Base-by-base conservation (phyloP, 1,284 basidiomycete genomes). In the Somion occarium region DNA sequence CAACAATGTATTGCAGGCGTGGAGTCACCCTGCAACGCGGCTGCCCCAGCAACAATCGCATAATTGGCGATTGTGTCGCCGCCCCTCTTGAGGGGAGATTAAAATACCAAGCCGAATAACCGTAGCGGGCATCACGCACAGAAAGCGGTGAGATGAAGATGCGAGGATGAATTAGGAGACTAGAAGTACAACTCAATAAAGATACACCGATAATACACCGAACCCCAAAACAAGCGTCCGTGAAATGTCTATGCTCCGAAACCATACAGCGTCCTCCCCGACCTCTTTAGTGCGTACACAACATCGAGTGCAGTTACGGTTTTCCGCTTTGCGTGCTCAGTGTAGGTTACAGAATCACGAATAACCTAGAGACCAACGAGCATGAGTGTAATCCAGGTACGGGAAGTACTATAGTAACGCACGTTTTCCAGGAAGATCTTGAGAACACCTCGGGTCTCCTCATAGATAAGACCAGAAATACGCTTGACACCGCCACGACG, bases 401-500 rank as follows among this genome's bases (percentile, higher is more conserved):
- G n/a, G n/a, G 37, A 30, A 20, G 20, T 30, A 37, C 15, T 23
- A 43, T 18, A 37, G 18, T 3, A 13, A 69, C 79, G 54, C 58
- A 86, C 84, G 61, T 85, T 87, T 71, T 90, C 85, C 44, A 91
- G 80, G 83, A 94, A 95, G 68, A 94, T 91, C 77, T 95, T 95
- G 64, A 95, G 80, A 46, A 95, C 91, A 79, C 92, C 91, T 68
- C 93, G 91, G 51, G 91, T 93, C 83, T 94, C 93, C 69, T 94
- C 91, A 72, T 94, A 94, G 73, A 95, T 93, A 61, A 93, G 80
- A 67, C 89, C 90, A 46, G 91, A 92, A 69, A 93, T 92, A 87
- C 90, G 90, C 79, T 94, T 93, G 65, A 93, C 91, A 87, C 91
- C 91, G 67, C 93, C 93, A 80, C 93, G 88, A 70, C 93, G 91